These are phyloP conservation scores for Periconia macrospinosa DNA, from an alignment of 2,329 filamentous ascomycete species.

Conservation along the genomic window DNA sequence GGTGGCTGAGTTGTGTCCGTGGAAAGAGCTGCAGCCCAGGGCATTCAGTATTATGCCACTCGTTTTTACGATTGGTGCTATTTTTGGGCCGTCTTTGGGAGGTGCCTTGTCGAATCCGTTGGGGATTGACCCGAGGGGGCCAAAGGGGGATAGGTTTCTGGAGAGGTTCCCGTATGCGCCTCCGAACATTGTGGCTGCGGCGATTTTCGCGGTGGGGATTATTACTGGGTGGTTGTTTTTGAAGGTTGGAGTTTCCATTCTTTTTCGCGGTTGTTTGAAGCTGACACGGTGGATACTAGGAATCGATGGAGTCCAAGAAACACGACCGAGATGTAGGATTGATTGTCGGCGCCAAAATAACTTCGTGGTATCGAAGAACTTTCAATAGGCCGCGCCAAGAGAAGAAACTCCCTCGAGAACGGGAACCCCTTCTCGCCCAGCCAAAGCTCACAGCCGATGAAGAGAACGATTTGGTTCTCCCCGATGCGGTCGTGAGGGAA, in stretches of 20 bases:
- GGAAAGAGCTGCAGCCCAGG: conserved; percentile 79
- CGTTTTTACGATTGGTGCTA: conserved; percentile 83
- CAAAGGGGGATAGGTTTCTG: conserved; percentile 66
- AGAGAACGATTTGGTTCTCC: conserved; percentile 8
- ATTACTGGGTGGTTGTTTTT: conserved; percentile 76
- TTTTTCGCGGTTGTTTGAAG: background rate
- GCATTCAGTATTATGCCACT: conserved; percentile 95
- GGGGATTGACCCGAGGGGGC: conserved; percentile 70
- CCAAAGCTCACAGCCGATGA: conserved; percentile 22
- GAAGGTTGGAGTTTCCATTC: conserved; percentile 49
- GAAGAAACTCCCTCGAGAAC: conserved; percentile 16
- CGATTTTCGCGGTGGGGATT: conserved; percentile 78
- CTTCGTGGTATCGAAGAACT: conserved; percentile 24
- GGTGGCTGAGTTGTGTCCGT: conserved; percentile 89
- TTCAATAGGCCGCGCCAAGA: conserved; percentile 15
- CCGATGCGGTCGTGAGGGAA: conserved; percentile 7
- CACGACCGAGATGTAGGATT: conserved; percentile 74
- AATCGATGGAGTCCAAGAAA: conserved; percentile 77
- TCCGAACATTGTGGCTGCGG: conserved; percentile 77
- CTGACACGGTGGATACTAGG: conserved; percentile 47
- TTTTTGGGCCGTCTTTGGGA: conserved; percentile 84
- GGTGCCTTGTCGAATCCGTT: conserved; percentile 83
- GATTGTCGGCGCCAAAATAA: conserved; percentile 68
- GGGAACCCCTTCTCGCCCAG: conserved; percentile 32
- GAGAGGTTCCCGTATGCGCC: conserved; percentile 78